These are phyloP conservation scores for Colletotrichum orbiculare DNA, from an alignment of 2,329 filamentous ascomycete species.

Conservation along the genomic window DNA sequence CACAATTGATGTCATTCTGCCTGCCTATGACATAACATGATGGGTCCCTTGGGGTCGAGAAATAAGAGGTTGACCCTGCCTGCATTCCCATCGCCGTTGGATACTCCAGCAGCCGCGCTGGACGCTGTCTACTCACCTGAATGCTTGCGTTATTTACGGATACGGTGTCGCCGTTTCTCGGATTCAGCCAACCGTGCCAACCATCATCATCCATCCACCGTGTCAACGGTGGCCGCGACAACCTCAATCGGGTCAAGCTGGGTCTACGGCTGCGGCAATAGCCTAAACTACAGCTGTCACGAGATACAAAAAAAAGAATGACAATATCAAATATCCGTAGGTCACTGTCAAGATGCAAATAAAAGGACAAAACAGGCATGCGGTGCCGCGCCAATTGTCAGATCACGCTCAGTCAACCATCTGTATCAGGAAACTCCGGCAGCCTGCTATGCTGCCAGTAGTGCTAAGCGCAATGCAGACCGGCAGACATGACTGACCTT, in stretches of 20 bases:
- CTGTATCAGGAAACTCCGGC: constrained; percentile 33
- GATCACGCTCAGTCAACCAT: constrained; percentile 14
- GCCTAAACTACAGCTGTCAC: background rate
- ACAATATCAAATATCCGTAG: background rate
- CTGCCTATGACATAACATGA: constrained; percentile 19
- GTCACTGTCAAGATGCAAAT: background rate
- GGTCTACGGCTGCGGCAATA: no score
- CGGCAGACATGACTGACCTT: no score
- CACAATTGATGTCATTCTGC: constrained; percentile 22
- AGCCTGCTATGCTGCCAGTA: constrained; percentile 18
- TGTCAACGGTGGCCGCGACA: background rate
- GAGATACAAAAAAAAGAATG: background rate
- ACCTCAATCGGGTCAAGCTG: no score
- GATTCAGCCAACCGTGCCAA: background rate
- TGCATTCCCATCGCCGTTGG: background rate
- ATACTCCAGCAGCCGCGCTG: background rate
- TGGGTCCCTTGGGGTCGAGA: constrained; percentile 8
- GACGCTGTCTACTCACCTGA: no score
- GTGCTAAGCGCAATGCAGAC: no score
- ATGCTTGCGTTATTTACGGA: constrained; percentile 15
- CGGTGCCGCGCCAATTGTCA: constrained; percentile 29
- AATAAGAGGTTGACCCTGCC: constrained; percentile 7
- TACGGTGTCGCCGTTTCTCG: background rate
- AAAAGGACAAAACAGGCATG: background rate
- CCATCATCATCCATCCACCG: background rate